A percentile compares a stretch with the other conserved stretches of the same genome.
These are phyloP conservation scores for Beta lomatogona DNA, from an alignment of 179 eudicot species.

Conservation along the genomic window DNA sequence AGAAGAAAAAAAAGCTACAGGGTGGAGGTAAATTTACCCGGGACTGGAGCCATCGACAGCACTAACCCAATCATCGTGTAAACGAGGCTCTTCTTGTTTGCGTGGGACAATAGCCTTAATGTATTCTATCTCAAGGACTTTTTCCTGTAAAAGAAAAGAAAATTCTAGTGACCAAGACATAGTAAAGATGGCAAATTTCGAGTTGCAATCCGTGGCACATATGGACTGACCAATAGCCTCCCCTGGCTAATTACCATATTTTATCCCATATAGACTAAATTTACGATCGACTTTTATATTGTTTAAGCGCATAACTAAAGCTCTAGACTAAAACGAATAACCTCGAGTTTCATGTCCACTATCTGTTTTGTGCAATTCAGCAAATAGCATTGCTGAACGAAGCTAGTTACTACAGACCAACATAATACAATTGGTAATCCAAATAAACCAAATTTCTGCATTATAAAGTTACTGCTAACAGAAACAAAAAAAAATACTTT, in stretches of 20 bases:
- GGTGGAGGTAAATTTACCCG: constrained; percentile 44
- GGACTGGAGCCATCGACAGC: constrained; percentile 83
- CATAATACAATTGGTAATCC: not conserved
- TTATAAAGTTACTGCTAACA: too few relatives aligned
- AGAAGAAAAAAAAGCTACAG: not conserved
- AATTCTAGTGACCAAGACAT: constrained; percentile 11
- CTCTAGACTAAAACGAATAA: not conserved
- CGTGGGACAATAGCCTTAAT: constrained; percentile 82
- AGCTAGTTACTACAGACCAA: too few relatives aligned
- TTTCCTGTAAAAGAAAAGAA: constrained; percentile 57
- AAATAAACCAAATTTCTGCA: not conserved
- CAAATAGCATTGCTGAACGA: not conserved
- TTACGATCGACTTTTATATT: not conserved
- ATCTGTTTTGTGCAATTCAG: not conserved
- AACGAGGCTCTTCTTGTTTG: constrained; percentile 74
- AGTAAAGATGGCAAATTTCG: not conserved
- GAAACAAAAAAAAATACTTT: too few relatives aligned
- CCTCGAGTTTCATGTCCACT: too few relatives aligned
- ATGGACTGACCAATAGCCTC: not conserved
- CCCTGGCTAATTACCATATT: not conserved
- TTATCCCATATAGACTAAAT: not conserved
- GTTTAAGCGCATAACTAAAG: not conserved
- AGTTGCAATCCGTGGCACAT: not conserved
- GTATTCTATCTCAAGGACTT: constrained; percentile 87
- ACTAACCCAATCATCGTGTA: constrained; percentile 98